Percentiles rank a stretch among this genome's conserved stretches.
These are phyloP conservation scores for Articulospora tetracladia DNA, from an alignment of 495 filamentous ascomycete species.

Conservation along the genomic window DNA sequence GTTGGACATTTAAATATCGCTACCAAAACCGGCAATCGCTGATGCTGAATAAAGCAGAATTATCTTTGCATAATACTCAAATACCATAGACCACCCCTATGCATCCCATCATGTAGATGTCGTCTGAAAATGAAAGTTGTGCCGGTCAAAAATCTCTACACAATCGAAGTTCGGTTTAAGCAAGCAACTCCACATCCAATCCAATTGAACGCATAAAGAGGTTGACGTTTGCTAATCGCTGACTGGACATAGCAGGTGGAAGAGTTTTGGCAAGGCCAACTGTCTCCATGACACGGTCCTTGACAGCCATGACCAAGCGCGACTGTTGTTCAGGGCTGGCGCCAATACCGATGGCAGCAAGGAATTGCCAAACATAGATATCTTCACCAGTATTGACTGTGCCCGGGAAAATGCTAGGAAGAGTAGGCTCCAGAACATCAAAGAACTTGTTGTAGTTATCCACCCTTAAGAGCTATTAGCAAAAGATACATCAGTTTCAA, in stretches of 20 bases:
- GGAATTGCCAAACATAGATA: slow-evolving; percentile 96
- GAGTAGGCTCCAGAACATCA: slow-evolving; percentile 74
- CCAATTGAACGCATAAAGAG: slow-evolving; percentile 98
- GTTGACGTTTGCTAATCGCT: slow-evolving; percentile 87
- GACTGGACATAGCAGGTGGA: slow-evolving; percentile 75
- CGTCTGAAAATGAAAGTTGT: slow-evolving; percentile 12
- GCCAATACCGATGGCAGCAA: slow-evolving; percentile 89
- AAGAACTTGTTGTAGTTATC: slow-evolving; percentile 79
- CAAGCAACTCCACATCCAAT: slow-evolving; percentile 89
- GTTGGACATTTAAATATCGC: slow-evolving; percentile 14
- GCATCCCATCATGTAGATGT: slow-evolving; percentile 7
- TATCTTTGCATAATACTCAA: slow-evolving; percentile 11
- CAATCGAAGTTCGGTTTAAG: slow-evolving; percentile 39
- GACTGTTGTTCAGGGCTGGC: slow-evolving; percentile 93
- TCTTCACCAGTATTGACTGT: slow-evolving; percentile 80
- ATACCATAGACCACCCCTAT: slow-evolving; percentile 15
- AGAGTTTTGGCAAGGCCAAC: slow-evolving; percentile 82
- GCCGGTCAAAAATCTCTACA: slow-evolving; percentile 8
- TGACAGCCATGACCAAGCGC: slow-evolving; percentile 88
- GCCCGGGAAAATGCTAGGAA: slow-evolving; percentile 82
- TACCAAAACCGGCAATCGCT: slow-evolving; percentile 19
- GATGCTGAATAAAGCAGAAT: slow-evolving; percentile 6
- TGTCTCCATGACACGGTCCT: slow-evolving; percentile 98
- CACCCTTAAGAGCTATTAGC: slow-evolving; percentile 34
- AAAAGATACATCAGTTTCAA: not conserved